A percentile compares a stretch with the other conserved stretches of the same genome.
These are phyloP conservation scores for Jimgerdemannia flammicorona DNA, from an alignment of 192 early-diverging fungal species.

Conservation along the genomic window DNA sequence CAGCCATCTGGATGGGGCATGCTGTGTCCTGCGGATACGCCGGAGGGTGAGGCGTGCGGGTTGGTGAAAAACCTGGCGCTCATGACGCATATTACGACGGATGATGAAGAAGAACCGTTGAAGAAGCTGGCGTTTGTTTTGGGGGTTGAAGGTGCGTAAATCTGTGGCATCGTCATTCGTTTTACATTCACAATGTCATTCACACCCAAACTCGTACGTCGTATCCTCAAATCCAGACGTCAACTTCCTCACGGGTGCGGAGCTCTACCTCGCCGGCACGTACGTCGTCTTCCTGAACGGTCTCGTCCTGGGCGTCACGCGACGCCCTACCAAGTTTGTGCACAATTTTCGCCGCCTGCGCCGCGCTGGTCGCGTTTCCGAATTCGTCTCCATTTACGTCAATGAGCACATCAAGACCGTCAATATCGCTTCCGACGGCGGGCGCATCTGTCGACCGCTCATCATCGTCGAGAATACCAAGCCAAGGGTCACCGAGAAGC, in stretches of 20 bases:
- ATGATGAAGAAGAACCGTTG: constrained; percentile 82
- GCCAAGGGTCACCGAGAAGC: constrained; percentile 58
- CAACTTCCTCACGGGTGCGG: constrained; percentile 80
- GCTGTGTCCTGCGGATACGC: constrained; percentile 95
- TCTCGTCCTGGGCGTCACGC: constrained; percentile 85
- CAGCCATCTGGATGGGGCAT: constrained; percentile 99
- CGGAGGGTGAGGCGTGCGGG: constrained; percentile 98
- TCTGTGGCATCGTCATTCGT: neutral
- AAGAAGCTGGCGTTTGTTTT: constrained; percentile 75
- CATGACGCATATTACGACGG: constrained; percentile 98
- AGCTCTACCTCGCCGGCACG: constrained; percentile 74
- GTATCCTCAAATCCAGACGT: constrained; percentile 51
- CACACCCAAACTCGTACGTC: no score
- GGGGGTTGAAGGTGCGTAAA: constrained; percentile 69
- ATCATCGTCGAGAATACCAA: constrained; percentile 89
- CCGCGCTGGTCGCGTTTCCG: constrained; percentile 81
- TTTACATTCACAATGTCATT: neutral
- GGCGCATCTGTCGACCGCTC: constrained; percentile 93
- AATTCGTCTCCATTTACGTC: constrained; percentile 88
- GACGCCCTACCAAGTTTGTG: constrained; percentile 82
- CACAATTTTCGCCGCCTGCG: constrained; percentile 80
- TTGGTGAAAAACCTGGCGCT: constrained; percentile 96
- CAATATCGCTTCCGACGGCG: constrained; percentile 90
- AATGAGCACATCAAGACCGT: constrained; percentile 80
- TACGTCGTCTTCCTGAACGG: constrained; percentile 95